phyloP scores from a whole-genome alignment of 1,284 basidiomycete species.

The Inonotus obliquus region DNA sequence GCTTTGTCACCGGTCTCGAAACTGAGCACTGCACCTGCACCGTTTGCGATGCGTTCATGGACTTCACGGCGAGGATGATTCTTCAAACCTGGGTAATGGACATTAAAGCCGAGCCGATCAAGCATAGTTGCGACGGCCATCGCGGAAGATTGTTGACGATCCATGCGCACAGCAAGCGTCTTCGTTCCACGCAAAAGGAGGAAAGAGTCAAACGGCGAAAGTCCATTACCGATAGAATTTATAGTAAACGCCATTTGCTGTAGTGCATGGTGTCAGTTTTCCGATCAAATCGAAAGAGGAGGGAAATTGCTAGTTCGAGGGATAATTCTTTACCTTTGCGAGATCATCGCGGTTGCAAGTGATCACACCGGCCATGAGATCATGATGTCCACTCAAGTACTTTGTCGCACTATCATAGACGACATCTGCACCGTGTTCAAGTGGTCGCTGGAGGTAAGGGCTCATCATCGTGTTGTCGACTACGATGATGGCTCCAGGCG shows the following conservation, averaged over 20 bases:
- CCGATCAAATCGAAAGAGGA: neutral
- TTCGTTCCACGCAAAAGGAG: slow-evolving; percentile 94
- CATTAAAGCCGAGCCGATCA: slow-evolving; percentile 82
- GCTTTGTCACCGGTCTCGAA: slow-evolving; percentile 93
- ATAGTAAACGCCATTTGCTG: slow-evolving; percentile 88
- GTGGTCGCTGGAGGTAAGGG: slow-evolving; percentile 93
- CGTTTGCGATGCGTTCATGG: slow-evolving; percentile 85
- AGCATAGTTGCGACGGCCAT: slow-evolving; percentile 87
- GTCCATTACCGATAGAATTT: slow-evolving; percentile 96
- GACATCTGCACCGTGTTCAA: slow-evolving; percentile 94
- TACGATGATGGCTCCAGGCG: slow-evolving; percentile 81
- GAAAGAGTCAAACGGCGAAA: slow-evolving; percentile 96
- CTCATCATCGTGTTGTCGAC: slow-evolving; percentile 99
- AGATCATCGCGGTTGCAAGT: slow-evolving; percentile 91
- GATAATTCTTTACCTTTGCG: slow-evolving; percentile 58
- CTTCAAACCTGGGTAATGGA: slow-evolving; percentile 90
- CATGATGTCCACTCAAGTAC: slow-evolving; percentile 97
- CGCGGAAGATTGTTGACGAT: slow-evolving; percentile 86
- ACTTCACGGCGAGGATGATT: slow-evolving; percentile 82
- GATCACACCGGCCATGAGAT: slow-evolving; percentile 96
- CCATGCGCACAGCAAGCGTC: slow-evolving; percentile 95
- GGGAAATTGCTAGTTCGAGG: neutral
- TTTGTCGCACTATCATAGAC: slow-evolving; percentile 99
- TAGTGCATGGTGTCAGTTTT: neutral
- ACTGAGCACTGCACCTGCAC: slow-evolving; percentile 91